Evolutionary conservation across 345 rosid genomes (phyloP).

Genomic region (Zanthoxylum bungeanum): DNA sequence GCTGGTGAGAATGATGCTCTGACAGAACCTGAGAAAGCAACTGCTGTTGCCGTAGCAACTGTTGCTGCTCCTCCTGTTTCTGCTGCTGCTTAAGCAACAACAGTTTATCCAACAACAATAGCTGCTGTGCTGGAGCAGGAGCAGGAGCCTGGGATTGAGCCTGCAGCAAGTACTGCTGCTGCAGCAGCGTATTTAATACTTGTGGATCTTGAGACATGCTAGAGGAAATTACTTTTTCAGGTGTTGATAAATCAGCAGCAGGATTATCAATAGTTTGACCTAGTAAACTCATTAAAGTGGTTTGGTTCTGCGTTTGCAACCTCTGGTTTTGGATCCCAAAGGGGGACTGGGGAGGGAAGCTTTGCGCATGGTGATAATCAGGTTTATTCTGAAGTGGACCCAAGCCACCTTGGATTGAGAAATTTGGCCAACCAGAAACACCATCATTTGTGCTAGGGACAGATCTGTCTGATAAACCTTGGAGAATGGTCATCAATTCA

Average conservation of each 20-base stretch:
- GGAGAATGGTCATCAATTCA: constrained; percentile 68
- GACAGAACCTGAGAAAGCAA: constrained; percentile 71
- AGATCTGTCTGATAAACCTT: constrained; percentile 65
- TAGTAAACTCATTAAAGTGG: constrained; percentile 58
- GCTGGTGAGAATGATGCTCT: constrained; percentile 59
- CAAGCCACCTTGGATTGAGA: constrained; percentile 44
- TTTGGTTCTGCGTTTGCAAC: constrained; percentile 42
- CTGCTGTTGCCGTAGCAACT: constrained; percentile 72
- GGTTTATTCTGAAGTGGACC: constrained; percentile 59
- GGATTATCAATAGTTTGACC: constrained; percentile 66
- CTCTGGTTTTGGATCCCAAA: constrained; percentile 74
- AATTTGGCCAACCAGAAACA: constrained; percentile 57
- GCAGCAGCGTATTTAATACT: constrained; percentile 67
- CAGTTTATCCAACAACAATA: constrained; percentile 60
- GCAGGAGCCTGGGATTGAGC: constrained; percentile 61
- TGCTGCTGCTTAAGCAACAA: constrained; percentile 74
- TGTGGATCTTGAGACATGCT: constrained; percentile 74
- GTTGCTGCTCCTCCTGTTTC: constrained; percentile 83
- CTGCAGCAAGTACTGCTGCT: constrained; percentile 75
- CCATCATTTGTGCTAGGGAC: constrained; percentile 46
- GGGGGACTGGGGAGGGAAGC: constrained; percentile 54
- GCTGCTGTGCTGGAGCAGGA: constrained; percentile 70
- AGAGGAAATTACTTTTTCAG: constrained; percentile 53
- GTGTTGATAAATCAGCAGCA: constrained; percentile 42
- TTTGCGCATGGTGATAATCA: constrained; percentile 52